Base-by-base conservation (phyloP, 345 rosid genomes). In the Lumnitzera racemosa region DNA sequence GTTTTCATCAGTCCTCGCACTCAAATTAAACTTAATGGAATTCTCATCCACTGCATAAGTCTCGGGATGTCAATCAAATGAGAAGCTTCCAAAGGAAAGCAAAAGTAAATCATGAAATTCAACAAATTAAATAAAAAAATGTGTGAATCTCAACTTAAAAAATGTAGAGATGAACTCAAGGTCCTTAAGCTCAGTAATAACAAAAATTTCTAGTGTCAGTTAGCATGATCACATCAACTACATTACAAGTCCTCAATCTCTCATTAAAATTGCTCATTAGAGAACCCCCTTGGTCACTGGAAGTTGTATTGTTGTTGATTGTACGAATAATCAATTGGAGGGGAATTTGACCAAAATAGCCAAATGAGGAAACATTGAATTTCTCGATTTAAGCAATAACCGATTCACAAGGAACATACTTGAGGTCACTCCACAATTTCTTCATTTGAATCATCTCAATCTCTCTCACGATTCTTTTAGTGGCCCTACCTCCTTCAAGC, bases 281-380 rank as follows among this genome's bases (percentile, higher is more conserved):
- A 11, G 99, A 88, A 66, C 96, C 89, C 67, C 99, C 99, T 67
- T 82, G 60, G 76, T 94, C 66, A 94, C 91, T 1, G 97, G 97
- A 68, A 79, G 85, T 64, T 86, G 94, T 51, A 77, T 71, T 29
- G 65, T 85, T 15, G 87, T 94, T 73, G 97, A 94, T 78, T 87
- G 89, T 55, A 89, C 99, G 66, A 83, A 80, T 72, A 94, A 94
- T 67, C 82, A 72, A 54, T 76, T 94, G 59, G 85, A 80, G 73
- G 97, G 99, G 58, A 94, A 87, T 65, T 70, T 94, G 46, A 76
- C 91, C 23, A 74, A 84, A 75, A 82, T 84, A 61, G 64, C 70
- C 55, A 87, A 84, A 62, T 94, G 99, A 96, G 96, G 83, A 20
- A 74, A 79, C 73, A 66, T 94, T 43, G 91, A 89, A 54, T 84